A percentile compares a stretch with the other conserved stretches of the same genome.
phyloP scores from a whole-genome alignment of 495 filamentous ascomycete species.

The Hyphodiscus hymeniophilus region DNA sequence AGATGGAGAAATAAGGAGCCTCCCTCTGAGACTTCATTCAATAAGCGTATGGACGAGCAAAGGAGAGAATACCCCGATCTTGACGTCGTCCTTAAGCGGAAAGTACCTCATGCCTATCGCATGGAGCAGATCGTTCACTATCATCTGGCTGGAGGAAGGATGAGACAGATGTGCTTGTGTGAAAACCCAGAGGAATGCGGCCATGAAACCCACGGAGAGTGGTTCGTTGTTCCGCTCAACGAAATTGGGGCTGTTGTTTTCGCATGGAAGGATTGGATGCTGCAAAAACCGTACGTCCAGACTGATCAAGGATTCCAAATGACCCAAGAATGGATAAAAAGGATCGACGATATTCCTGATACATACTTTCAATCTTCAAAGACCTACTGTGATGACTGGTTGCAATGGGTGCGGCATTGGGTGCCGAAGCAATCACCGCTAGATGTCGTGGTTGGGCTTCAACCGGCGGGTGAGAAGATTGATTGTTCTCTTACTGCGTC shows the following conservation, averaged over 20 bases:
- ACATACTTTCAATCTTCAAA: no score
- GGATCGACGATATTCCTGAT: not conserved
- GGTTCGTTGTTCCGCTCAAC: not conserved
- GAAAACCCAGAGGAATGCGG: not conserved
- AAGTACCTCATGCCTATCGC: not conserved
- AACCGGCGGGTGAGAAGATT: no score
- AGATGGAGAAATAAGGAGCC: not conserved
- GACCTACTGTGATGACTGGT: not conserved
- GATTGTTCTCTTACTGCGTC: no score
- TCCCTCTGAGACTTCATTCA: not conserved
- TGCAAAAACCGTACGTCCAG: not conserved
- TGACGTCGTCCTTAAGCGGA: not conserved
- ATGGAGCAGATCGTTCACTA: not conserved
- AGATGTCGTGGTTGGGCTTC: no score
- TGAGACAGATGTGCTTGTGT: not conserved
- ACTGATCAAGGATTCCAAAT: not conserved
- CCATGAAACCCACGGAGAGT: not conserved
- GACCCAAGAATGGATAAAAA: conserved; percentile 1
- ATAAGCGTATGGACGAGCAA: not conserved
- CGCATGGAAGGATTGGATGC: conserved; percentile 1
- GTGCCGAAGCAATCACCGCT: not conserved
- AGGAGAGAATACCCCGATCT: not conserved
- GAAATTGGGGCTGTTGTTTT: not conserved
- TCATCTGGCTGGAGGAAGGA: not conserved
- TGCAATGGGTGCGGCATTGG: not conserved